Percentiles rank a stretch among this genome's conserved stretches.
Evolutionary conservation across 2,329 filamentous ascomycete genomes (phyloP).

Genomic region (Incumbomyces delicatus): DNA sequence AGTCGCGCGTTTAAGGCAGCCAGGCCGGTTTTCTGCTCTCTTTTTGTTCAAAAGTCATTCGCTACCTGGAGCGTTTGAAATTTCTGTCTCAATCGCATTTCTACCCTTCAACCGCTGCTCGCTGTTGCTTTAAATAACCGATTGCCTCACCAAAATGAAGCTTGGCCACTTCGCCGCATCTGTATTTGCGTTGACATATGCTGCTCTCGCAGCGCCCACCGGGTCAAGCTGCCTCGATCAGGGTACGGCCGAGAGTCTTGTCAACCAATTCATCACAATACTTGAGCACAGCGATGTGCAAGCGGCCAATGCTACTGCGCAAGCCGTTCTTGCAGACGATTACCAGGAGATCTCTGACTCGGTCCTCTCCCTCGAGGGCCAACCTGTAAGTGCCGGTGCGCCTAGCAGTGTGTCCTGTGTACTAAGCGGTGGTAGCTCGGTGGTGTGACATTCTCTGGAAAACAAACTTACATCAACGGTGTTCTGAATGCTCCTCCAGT

Average conservation of each 20-base stretch:
- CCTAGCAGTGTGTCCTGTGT: neutral
- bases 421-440: slow-evolving; percentile 12
- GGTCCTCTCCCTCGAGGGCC: slow-evolving; percentile 16
- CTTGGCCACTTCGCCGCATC: neutral
- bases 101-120: neutral
- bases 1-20: too few relatives aligned
- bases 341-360: slow-evolving; percentile 18
- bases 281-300: slow-evolving; percentile 4
- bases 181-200: neutral
- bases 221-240: slow-evolving; percentile 3
- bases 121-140: neutral
- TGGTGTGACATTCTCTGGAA: slow-evolving; percentile 12
- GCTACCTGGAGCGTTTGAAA: too few relatives aligned
- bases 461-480: slow-evolving; percentile 14
- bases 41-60: too few relatives aligned
- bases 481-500: slow-evolving; percentile 12
- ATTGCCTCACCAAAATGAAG: neutral
- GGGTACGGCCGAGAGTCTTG: neutral
- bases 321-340: slow-evolving; percentile 13
- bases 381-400: slow-evolving; percentile 9
- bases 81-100: neutral
- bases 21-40: too few relatives aligned
- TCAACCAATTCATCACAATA: slow-evolving; percentile 13
- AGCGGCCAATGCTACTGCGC: slow-evolving; percentile 16
- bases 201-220: neutral